phyloP scores from a whole-genome alignment of 345 rosid species.

The Laguncularia racemosa region DNA sequence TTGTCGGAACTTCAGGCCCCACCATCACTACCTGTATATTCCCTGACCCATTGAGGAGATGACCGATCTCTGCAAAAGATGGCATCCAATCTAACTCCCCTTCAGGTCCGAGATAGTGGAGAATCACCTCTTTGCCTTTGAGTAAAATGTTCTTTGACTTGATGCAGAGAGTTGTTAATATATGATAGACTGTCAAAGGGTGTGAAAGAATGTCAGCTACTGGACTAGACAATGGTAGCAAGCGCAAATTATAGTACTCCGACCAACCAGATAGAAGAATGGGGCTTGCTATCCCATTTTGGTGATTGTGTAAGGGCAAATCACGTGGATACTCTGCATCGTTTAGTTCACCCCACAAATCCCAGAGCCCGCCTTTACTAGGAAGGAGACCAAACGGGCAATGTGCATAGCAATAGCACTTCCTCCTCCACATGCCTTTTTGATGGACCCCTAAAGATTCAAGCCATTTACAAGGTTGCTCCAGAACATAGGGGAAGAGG shows the following conservation, averaged over 20 bases:
- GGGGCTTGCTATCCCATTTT: constrained; percentile 21
- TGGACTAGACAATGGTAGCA: constrained; percentile 43
- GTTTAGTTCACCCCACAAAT: constrained; percentile 47
- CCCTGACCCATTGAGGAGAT: constrained; percentile 31
- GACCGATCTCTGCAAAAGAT: constrained; percentile 35
- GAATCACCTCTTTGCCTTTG: constrained; percentile 35
- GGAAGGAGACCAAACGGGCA: constrained; percentile 41
- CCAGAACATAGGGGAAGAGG: constrained; percentile 34
- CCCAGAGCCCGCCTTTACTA: constrained; percentile 36
- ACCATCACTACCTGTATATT: constrained; percentile 38
- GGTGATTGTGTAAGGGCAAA: constrained; percentile 25
- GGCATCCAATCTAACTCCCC: constrained; percentile 41
- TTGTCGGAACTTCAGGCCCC: constrained; percentile 38
- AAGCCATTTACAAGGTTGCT: constrained; percentile 47
- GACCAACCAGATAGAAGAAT: constrained; percentile 45
- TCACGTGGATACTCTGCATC: constrained; percentile 40
- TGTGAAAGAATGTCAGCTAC: constrained; percentile 44
- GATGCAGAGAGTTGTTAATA: constrained; percentile 35
- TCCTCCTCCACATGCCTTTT: constrained; percentile 62
- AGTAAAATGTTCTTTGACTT: constrained; percentile 40
- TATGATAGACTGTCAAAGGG: constrained; percentile 44
- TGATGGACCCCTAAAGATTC: constrained; percentile 42
- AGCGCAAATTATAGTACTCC: constrained; percentile 44
- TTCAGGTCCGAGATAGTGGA: constrained; percentile 39
- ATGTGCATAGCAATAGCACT: constrained; percentile 46